A percentile compares a stretch with the other conserved stretches of the same genome.
phyloP scores from a whole-genome alignment of 495 filamentous ascomycete species.

The Xylaria bambusicola region DNA sequence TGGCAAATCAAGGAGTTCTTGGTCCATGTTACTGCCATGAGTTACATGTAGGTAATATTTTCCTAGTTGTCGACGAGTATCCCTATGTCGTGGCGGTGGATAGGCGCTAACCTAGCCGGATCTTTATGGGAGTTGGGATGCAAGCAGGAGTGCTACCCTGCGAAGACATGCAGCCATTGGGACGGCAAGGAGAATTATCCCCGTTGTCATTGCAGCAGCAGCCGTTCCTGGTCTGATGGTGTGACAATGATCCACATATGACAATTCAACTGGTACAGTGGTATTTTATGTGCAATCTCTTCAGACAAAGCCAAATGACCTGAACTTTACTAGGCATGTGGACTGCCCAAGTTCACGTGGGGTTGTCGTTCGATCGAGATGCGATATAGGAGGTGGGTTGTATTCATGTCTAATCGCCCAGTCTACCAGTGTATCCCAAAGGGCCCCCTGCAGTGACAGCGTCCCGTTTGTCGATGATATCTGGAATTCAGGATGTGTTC shows the following conservation, averaged over 20 bases:
- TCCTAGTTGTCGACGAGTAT: too few relatives aligned
- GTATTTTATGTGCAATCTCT: too few relatives aligned
- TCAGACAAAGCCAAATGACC: too few relatives aligned
- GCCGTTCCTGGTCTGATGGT: not conserved
- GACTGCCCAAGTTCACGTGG: too few relatives aligned
- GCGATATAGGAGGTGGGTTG: conserved; percentile 7
- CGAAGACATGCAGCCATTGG: conserved; percentile 7
- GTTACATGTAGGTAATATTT: too few relatives aligned
- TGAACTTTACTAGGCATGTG: too few relatives aligned
- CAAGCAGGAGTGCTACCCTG: conserved; percentile 11
- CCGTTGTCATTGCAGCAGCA: not conserved
- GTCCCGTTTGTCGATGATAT: not conserved
- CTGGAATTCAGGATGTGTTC: not conserved
- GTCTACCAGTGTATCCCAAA: not conserved
- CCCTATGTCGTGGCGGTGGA: conserved; percentile 11
- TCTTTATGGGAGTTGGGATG: not conserved
- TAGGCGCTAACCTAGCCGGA: too few relatives aligned
- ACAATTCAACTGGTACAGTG: not conserved
- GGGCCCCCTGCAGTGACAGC: not conserved
- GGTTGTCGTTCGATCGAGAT: not conserved
- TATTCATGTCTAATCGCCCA: not conserved
- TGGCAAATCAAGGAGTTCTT: conserved; percentile 3
- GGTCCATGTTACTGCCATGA: not conserved
- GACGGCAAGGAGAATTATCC: not conserved
- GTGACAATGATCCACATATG: not conserved